Conservation (phyloP, 257 asterid genomes). For the Nicotiana attenuata region DNA sequence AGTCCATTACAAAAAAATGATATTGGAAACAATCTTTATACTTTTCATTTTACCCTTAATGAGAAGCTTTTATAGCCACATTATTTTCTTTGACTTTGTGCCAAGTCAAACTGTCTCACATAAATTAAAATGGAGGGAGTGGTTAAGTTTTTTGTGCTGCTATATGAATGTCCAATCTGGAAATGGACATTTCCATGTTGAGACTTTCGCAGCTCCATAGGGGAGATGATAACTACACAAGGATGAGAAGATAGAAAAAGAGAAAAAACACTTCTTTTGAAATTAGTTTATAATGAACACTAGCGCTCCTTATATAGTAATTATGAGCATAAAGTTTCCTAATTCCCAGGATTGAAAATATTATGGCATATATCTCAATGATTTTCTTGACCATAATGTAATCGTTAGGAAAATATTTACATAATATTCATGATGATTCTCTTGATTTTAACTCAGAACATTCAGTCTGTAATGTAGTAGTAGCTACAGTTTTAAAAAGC, state of each 20-base stretch:
- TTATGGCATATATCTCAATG: neutral
- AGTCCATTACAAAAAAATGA: too few species aligned
- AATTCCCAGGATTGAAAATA: neutral
- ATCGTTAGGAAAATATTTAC: neutral
- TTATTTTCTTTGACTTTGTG: too few species aligned
- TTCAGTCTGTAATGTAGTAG: neutral
- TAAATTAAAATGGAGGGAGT: too few species aligned
- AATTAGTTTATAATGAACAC: neutral
- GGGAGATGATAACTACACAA: neutral
- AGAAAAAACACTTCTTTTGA: neutral
- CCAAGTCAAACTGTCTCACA: too few species aligned
- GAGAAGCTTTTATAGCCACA: too few species aligned
- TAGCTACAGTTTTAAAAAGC: neutral
- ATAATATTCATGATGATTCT: neutral
- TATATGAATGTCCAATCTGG: conserved; percentile 4
- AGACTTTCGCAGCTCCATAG: neutral
- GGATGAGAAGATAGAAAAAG: neutral
- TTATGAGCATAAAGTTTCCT: neutral
- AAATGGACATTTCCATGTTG: neutral
- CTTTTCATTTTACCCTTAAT: too few species aligned
- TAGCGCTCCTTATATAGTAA: neutral
- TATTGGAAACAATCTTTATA: too few species aligned
- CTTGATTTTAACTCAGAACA: neutral
- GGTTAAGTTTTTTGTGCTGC: neutral
- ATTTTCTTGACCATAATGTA: neutral